Base-by-base conservation (phyloP, 495 filamentous ascomycete genomes). In the Penicillium malachiteum region DNA sequence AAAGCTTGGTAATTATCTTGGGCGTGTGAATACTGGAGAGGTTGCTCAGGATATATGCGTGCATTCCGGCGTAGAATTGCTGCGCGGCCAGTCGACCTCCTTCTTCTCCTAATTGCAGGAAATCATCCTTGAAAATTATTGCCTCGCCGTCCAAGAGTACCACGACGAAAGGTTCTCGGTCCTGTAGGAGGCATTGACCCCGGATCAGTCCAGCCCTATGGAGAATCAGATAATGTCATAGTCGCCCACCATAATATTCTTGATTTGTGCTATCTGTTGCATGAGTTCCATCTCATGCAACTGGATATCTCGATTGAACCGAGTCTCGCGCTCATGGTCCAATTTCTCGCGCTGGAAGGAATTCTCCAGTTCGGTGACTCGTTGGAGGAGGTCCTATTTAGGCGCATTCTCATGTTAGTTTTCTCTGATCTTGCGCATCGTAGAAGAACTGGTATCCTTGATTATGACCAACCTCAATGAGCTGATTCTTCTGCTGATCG, bases 91-190 rank as follows among this genome's bases (percentile, higher is more conserved):
- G 78, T 60, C 80, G 88, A 26, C 90, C 90, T 37, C 90, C 90
- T 48, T 82, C 74, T 58, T 85, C 72, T 5, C 88, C 90, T 43
- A 81, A 75, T 49, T 80, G 75, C 47, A 92, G 63, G 38, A 83
- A 80, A 34, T 80, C 67, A 58, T 91, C 84, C 49, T 84, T 77
- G 67, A 95, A 95, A 59, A 93, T 81, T 62, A 91, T 81, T 30
- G 85, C 85, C 63, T 92, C 86, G 30, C 88, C 89, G 64, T 95
- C 90, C 49, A 95, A 80, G 54, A 95, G 73, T 14, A 90, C 79
- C 30, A 89, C 66, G 59, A 92, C 77, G 63, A 91, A 93, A 8
- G 87, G 84, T 75, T 92, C 87, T 47, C 81, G 82, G 44, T 86
- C 86, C 88, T 92, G 65, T 44, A 52, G 26, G 40, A 55, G 21